Percentiles rank a stretch among this genome's conserved stretches.
phyloP scores from a whole-genome alignment of 23 red algal species.

The Gracilaria domingensis region DNA sequence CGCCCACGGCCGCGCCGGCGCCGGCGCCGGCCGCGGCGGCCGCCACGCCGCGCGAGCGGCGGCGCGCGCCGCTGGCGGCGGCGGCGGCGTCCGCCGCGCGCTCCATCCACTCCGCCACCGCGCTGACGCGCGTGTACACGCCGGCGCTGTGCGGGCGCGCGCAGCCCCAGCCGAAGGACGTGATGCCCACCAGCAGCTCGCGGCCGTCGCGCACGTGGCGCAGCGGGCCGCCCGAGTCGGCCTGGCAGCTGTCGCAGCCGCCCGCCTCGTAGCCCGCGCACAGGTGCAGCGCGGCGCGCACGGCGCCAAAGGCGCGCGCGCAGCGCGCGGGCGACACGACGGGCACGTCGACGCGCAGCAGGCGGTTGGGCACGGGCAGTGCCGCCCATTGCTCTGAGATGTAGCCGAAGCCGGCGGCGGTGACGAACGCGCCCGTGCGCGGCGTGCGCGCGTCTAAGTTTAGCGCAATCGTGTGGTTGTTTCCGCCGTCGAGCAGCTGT shows the following conservation, averaged over 20 bases:
- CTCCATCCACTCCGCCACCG: constrained; percentile 52
- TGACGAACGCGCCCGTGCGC: constrained; percentile 31
- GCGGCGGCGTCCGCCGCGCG: neutral
- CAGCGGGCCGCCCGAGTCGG: constrained; percentile 66
- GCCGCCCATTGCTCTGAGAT: constrained; percentile 54
- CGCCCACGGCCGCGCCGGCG: neutral
- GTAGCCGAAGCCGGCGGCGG: constrained; percentile 56
- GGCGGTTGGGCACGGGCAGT: constrained; percentile 36
- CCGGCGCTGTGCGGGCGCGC: constrained; percentile 41
- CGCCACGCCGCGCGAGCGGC: neutral
- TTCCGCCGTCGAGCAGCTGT: constrained; percentile 1
- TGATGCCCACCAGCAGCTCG: constrained; percentile 51
- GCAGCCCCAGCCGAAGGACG: constrained; percentile 69
- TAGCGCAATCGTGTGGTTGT: constrained; percentile 4
- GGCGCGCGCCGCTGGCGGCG: neutral
- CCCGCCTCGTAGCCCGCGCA: constrained; percentile 65
- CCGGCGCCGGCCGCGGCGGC: neutral
- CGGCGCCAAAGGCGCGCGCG: constrained; percentile 1
- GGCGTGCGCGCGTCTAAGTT: constrained; percentile 13
- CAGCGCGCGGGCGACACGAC: constrained; percentile 7
- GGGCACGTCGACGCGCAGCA: constrained; percentile 59
- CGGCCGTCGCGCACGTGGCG: constrained; percentile 23
- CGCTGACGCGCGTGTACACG: constrained; percentile 70
- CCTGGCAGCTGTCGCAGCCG: constrained; percentile 75
- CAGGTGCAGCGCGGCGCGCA: constrained; percentile 43